Conservation (phyloP, 2,329 filamentous ascomycete species). For the Lomentospora prolificans region DNA sequence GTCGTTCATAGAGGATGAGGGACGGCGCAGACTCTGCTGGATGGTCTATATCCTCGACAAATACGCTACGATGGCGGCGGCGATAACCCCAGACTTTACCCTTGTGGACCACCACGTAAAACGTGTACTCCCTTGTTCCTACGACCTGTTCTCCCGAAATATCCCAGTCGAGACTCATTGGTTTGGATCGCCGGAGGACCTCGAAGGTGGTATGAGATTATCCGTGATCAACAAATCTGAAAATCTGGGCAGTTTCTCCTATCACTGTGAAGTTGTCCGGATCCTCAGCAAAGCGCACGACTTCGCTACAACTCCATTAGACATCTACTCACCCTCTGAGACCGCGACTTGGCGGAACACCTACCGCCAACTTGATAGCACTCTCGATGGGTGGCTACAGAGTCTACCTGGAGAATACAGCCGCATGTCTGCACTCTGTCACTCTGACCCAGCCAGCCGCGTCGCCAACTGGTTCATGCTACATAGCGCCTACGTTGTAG, state of each 20-base stretch:
- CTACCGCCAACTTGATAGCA: conserved; percentile 27
- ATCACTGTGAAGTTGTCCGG: conserved; percentile 33
- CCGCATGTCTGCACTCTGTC: conserved; percentile 33
- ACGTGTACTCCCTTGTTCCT: conserved; percentile 31
- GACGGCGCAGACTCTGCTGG: conserved; percentile 30
- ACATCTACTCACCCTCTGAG: conserved; percentile 26
- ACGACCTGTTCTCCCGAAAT: conserved; percentile 33
- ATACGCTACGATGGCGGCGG: conserved; percentile 32
- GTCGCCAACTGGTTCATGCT: conserved; percentile 38
- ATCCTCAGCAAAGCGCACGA: conserved; percentile 32
- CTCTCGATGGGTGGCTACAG: conserved; percentile 31
- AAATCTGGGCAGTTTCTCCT: conserved; percentile 33
- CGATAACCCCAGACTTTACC: conserved; percentile 28
- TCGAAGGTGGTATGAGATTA: conserved; percentile 4
- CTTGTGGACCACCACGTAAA: conserved; percentile 28
- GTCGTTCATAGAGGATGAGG: conserved; percentile 35
- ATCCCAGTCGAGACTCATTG: conserved; percentile 28
- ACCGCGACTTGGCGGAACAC: conserved; percentile 31
- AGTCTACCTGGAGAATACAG: conserved; percentile 33
- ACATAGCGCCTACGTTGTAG: conserved; percentile 33
- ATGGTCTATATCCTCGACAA: conserved; percentile 35
- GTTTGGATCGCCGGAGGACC: background rate
- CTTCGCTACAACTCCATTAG: conserved; percentile 29
- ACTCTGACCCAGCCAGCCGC: conserved; percentile 33
- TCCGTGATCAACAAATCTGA: conserved; percentile 26